phyloP scores from a whole-genome alignment of 345 rosid species.

The Cardamine chenopodiifolia region DNA sequence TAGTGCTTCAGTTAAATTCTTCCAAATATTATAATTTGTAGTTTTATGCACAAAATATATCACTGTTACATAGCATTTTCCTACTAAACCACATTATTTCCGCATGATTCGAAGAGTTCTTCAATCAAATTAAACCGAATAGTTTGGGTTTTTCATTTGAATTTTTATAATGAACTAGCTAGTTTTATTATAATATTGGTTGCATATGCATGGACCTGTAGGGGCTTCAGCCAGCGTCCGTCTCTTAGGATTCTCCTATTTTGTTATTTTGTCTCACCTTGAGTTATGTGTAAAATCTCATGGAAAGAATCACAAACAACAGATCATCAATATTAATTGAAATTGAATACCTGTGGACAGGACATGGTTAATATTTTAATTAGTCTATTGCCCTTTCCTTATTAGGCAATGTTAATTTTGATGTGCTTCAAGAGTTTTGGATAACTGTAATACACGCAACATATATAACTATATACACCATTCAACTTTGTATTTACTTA shows the following conservation, averaged over 20 bases:
- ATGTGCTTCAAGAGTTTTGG: conserved; percentile 11
- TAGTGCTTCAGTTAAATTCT: background rate
- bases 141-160: too few relatives aligned
- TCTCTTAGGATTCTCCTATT: conserved; percentile 33
- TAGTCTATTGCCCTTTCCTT: background rate
- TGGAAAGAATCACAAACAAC: conserved; percentile 19
- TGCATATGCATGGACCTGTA: background rate
- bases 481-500: too few relatives aligned
- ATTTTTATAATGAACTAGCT: too few relatives aligned
- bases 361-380: background rate
- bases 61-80: background rate
- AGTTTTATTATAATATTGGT: background rate
- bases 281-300: conserved; percentile 35
- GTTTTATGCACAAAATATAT: background rate
- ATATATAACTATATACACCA: background rate
- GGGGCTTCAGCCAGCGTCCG: conserved; percentile 8
- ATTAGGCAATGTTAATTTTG: background rate
- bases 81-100: background rate
- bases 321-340: conserved; percentile 7
- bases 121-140: background rate
- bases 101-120: background rate
- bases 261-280: conserved; percentile 34
- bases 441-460: background rate
- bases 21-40: background rate
- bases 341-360: background rate